Evolutionary conservation across 2,329 filamentous ascomycete species (phyloP).

Genomic region (Calonectria leucothoes): DNA sequence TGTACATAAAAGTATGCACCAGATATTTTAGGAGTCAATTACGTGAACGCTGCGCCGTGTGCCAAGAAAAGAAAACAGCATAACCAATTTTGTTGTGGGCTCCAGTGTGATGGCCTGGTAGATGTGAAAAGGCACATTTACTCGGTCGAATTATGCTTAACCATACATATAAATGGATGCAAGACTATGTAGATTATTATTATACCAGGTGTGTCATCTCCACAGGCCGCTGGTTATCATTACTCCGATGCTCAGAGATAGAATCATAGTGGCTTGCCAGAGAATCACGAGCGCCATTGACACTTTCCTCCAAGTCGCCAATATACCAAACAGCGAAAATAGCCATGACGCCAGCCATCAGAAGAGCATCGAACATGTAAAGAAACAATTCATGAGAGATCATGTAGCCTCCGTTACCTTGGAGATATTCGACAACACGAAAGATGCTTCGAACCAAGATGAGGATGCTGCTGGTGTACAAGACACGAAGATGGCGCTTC

Average conservation of each 20-base stretch:
- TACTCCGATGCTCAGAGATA: not conserved
- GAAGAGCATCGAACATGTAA: constrained; percentile 47
- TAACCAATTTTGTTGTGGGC: too few relatives aligned
- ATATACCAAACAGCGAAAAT: not conserved
- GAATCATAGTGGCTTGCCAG: not conserved
- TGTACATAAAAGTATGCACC: too few relatives aligned
- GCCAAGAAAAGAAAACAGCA: too few relatives aligned
- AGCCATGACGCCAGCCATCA: constrained; percentile 37
- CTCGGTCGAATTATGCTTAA: not conserved
- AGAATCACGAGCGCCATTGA: not conserved
- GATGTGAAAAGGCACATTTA: too few relatives aligned
- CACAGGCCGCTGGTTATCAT: not conserved
- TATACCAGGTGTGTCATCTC: not conserved
- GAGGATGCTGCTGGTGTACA: constrained; percentile 35
- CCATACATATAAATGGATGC: not conserved
- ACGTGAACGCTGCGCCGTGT: too few relatives aligned
- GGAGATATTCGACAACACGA: constrained; percentile 52
- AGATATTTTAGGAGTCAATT: too few relatives aligned
- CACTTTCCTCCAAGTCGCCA: not conserved
- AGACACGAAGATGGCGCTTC: constrained; percentile 37
- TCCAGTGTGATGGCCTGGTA: too few relatives aligned
- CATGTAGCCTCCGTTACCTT: constrained; percentile 44
- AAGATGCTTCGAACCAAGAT: constrained; percentile 54
- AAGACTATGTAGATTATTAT: not conserved
- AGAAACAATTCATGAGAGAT: constrained; percentile 45